Evolutionary conservation across 495 filamentous ascomycete genomes (phyloP).

Genomic region (Xylaria curta): DNA sequence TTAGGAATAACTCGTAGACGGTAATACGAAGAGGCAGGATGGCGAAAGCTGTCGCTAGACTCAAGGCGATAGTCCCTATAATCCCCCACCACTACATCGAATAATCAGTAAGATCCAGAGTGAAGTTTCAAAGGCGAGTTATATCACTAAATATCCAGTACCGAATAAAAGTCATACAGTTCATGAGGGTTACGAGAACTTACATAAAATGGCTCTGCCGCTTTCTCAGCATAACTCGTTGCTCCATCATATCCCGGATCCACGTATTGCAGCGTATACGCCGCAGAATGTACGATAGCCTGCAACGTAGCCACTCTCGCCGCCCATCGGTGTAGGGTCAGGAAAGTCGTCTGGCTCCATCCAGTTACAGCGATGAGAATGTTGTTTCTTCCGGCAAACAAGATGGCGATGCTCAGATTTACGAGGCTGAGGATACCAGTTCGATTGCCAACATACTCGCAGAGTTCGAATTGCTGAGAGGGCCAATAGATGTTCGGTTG

Average conservation of each 20-base stretch:
- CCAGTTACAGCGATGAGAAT: conserved; percentile 53
- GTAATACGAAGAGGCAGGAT: conserved; percentile 38
- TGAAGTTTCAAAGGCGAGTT: neutral
- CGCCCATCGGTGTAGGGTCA: conserved; percentile 57
- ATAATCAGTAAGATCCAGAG: conserved; percentile 29
- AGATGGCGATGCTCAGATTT: conserved; percentile 42
- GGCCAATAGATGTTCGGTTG: conserved; percentile 40
- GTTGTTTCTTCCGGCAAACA: conserved; percentile 54
- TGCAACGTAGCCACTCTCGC: conserved; percentile 48
- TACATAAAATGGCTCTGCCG: conserved; percentile 23
- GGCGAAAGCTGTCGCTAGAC: conserved; percentile 28
- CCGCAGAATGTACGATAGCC: conserved; percentile 45
- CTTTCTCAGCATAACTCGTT: conserved; percentile 9
- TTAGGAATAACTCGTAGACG: conserved; percentile 52
- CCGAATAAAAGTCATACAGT: neutral
- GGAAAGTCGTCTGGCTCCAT: conserved; percentile 54
- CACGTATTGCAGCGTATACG: conserved; percentile 14
- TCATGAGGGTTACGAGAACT: neutral
- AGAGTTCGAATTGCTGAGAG: conserved; percentile 37
- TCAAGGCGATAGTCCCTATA: conserved; percentile 42
- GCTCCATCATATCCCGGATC: conserved; percentile 19
- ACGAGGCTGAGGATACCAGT: conserved; percentile 45
- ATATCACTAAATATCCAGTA: neutral
- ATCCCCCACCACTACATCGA: conserved; percentile 41
- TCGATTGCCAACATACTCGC: conserved; percentile 49